Conservation (phyloP, 108 stramenopile species). For the Fragilariopsis cylindrus region DNA sequence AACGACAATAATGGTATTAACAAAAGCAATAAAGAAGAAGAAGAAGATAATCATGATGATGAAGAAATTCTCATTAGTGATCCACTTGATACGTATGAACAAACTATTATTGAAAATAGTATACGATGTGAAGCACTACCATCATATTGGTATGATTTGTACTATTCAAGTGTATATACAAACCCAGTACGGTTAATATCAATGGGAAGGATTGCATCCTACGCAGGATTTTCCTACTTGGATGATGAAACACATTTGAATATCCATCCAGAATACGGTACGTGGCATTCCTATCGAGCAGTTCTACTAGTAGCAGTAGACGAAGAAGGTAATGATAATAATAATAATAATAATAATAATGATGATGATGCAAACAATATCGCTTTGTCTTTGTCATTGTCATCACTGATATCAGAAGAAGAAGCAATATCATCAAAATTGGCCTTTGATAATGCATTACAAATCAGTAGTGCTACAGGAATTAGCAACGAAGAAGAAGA, state of each 20-base stretch:
- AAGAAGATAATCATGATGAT: background rate
- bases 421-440: background rate
- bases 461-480: background rate
- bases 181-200: conserved; percentile 42
- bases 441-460: conserved; percentile 2
- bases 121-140: background rate
- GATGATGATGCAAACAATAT: too few relatives aligned
- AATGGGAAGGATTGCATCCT: conserved; percentile 51
- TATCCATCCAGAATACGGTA: conserved; percentile 51
- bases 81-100: conserved; percentile 13
- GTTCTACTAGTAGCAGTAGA: conserved; percentile 36
- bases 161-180: conserved; percentile 21
- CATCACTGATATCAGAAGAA: background rate
- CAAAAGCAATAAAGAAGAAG: background rate
- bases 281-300: conserved; percentile 56
- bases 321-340: background rate
- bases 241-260: conserved; percentile 53
- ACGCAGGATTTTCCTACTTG: conserved; percentile 45
- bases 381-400: background rate
- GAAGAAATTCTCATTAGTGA: conserved; percentile 13
- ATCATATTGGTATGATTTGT: conserved; percentile 17
- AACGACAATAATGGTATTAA: background rate
- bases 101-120: conserved; percentile 8
- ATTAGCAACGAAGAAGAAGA: background rate
- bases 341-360: background rate